Evolutionary conservation across 2,329 filamentous ascomycete species (phyloP), one percentile per base, ranked within the genome.

Genomic region (Trichoderma polysporum): DNA sequence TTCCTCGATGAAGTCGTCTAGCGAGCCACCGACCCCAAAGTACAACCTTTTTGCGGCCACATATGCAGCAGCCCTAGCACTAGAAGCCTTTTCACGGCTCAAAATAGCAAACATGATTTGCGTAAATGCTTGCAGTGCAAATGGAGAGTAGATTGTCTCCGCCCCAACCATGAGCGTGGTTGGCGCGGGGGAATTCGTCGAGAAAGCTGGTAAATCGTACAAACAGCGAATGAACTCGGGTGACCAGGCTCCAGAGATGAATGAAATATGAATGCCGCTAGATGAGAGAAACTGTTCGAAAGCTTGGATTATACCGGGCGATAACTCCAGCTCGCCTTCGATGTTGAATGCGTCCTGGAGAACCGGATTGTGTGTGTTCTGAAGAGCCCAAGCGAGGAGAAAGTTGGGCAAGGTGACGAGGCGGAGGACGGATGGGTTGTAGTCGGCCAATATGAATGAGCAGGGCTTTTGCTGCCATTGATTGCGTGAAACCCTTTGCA

Each of bases 101-200:
- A 93, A 79, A 17, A 92, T 79, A 4, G 79, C 79, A 49, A 90
- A 83, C 13, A 93, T 80, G 4, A 88, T 88, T 45, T 90, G 86
- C 0, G 89, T 86, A 74, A 94, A 95, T 0, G 87, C 84, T 39
- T 81, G 80, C 25, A 93, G 83, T 0, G 90, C 89, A 66, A 88
- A 88, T 0, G 91, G 91, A 2, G 89, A 92, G 78, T 95, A 95
- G 52, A 95, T 94, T 0, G 92, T 95, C 78, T 95, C 92, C 0
- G 91, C 90, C 0, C 89, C 92, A 1, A 95, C 79, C 5, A 94
- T 79, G 2, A 91, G 77, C 15, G 83, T 84, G 49, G 66, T 58
- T 6, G 72, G 22, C 1, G 70, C 13, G 7, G 47, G 8, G 10
- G 17, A 33, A 31, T 66, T 68, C 27, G 63, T 66, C 22, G 67